Evolutionary conservation across 768 basidiomycete species (phyloP), one percentile per base, ranked within the genome.

Genomic region (Boletus edulis): DNA sequence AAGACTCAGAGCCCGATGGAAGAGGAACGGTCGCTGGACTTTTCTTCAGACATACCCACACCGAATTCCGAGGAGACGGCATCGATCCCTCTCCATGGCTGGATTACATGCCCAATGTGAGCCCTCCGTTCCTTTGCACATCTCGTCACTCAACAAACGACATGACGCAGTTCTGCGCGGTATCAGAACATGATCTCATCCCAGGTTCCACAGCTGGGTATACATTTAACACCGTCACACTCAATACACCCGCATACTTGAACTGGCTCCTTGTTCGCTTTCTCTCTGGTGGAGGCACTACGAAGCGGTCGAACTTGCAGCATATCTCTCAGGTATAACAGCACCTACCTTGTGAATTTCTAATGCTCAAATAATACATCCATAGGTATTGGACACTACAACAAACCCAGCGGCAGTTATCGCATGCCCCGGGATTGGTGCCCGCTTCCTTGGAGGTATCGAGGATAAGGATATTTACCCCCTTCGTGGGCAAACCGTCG

Each of bases 381-480:
- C 9, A 11, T 45, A 67, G 65, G 65, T 59, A 6, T 49, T 63
- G n/a, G 58, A 57, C 0, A 11, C 51, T 11, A 44, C 44, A 2
- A 53, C 18, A 5, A 52, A 56, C 18, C 64, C 62, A 10, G 56
- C 27, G 2, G 89, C 84, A 0, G 64, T 93, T 1, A 67, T 94
- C 6, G 81, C 87, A 11, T 92, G 89, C 60, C 77, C 82, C 0
- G 91, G 91, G 0, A 68, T 94, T 20, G 82, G 82, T 4, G 79
- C 82, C 15, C 72, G 78, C 1, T 69, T 71, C 9, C 72, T 83
- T 1, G 81, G 81, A 11, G 79, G 80, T 7, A 75, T 83, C 20
- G 78, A 80, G 55, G 81, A 82, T 57, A 71, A 71, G 57, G 72
- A 74, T 35, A 66, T 81, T 34, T 76, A 76, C 58, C 79, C 80